Conservation (phyloP, 805 yeast species). For the Saccharomycopsis malanga region DNA sequence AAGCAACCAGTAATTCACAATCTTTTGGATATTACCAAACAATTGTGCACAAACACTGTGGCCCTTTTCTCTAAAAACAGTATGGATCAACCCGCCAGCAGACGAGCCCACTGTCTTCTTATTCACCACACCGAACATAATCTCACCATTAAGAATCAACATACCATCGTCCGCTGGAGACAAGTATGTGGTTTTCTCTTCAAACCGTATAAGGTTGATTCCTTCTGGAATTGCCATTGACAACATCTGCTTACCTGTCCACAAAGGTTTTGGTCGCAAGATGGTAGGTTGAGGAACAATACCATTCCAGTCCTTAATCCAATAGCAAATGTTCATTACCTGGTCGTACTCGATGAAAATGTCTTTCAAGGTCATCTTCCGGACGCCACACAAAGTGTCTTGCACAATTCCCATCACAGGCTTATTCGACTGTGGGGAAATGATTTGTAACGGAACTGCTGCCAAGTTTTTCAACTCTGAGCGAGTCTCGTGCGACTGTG, state of each 20-base stretch:
- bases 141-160: conserved; percentile 92
- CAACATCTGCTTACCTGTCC: conserved; percentile 95
- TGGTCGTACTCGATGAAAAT: conserved; percentile 83
- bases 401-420: conserved; percentile 99
- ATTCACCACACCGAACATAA: conserved; percentile 96
- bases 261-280: conserved; percentile 86
- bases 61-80: conserved; percentile 97
- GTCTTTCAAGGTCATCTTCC: conserved; percentile 92
- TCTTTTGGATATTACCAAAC: conserved; percentile 89
- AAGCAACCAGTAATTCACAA: conserved; percentile 91
- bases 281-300: conserved; percentile 94
- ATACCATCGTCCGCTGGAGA: conserved; percentile 94
- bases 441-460: conserved; percentile 96
- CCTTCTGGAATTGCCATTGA: conserved; percentile 95
- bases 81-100: conserved; percentile 95
- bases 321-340: conserved; percentile 91
- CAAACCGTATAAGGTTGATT: conserved; percentile 88
- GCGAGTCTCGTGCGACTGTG: conserved; percentile 96
- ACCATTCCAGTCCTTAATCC: conserved; percentile 99
- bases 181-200: conserved; percentile 74
- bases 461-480: conserved; percentile 93
- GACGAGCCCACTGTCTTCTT: conserved; percentile 98
- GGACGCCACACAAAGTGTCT: conserved; percentile 94
- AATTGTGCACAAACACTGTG: conserved; percentile 82
- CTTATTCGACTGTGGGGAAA: conserved; percentile 95